Conservation (phyloP, 2,329 filamentous ascomycete species). For the Neofusicoccum cordaticola region DNA sequence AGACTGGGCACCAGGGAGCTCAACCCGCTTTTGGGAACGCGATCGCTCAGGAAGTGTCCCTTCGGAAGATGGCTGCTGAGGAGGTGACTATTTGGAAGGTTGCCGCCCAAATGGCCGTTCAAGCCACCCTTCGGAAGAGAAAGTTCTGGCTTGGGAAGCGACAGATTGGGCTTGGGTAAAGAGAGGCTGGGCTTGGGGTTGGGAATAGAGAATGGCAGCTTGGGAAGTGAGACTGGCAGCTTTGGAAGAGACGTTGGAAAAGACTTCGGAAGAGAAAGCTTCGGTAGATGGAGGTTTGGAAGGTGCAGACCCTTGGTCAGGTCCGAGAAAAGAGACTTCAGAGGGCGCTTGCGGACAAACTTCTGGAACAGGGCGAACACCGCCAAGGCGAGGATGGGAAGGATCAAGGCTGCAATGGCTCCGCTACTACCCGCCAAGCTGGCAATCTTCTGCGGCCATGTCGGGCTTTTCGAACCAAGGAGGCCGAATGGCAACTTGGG, state of each 20-base stretch:
- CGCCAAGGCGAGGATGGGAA: background rate
- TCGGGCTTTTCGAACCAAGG: background rate
- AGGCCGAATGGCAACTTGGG: background rate
- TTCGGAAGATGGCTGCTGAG: background rate
- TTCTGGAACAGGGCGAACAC: background rate
- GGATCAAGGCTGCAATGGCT: background rate
- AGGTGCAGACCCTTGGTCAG: background rate
- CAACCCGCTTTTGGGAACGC: background rate
- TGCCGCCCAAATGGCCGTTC: too few species aligned
- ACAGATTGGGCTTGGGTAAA: background rate
- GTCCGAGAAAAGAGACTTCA: background rate
- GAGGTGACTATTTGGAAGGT: background rate
- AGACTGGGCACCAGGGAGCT: background rate
- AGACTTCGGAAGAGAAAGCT: background rate
- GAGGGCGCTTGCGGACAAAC: background rate
- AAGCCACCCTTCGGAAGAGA: background rate
- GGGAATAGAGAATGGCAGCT: background rate
- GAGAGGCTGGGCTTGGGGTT: background rate
- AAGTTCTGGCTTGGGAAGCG: background rate
- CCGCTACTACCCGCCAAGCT: background rate
- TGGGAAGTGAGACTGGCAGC: background rate
- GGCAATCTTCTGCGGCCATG: background rate
- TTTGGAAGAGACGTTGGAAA: background rate
- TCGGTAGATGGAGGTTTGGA: too few species aligned
- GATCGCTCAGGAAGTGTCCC: background rate